phyloP scores from a whole-genome alignment of 164 flowering plant species.

The Macadamia integrifolia region DNA sequence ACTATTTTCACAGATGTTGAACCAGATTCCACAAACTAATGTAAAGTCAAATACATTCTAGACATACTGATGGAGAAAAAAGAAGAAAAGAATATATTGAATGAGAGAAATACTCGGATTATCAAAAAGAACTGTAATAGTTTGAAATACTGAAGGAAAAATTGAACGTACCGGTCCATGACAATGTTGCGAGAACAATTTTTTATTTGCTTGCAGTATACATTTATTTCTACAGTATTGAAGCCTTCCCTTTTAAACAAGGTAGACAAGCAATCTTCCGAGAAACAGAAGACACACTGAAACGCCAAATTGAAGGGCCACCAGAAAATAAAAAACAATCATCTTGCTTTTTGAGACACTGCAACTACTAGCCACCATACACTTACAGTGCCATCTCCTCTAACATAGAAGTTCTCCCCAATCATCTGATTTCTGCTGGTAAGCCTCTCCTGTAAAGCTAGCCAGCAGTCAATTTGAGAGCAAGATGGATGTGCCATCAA shows the following conservation, averaged over 20 bases:
- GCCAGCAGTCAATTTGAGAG: not conserved
- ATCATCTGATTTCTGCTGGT: slow-evolving; percentile 31
- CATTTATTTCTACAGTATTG: slow-evolving; percentile 19
- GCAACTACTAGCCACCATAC: not conserved
- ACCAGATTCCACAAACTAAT: no score
- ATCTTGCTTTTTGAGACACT: not conserved
- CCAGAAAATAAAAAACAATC: slow-evolving; percentile 4
- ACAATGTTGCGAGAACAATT: slow-evolving; percentile 35
- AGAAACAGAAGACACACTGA: slow-evolving; percentile 46
- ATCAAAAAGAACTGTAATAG: no score
- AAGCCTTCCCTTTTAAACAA: slow-evolving; percentile 37
- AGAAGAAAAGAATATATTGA: no score
- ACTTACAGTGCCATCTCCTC: slow-evolving; percentile 59
- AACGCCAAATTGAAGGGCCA: not conserved
- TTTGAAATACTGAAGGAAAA: not conserved
- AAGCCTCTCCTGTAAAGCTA: slow-evolving; percentile 32
- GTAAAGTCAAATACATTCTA: no score
- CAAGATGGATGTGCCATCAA: no score
- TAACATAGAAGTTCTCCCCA: slow-evolving; percentile 37
- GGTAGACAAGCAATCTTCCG: slow-evolving; percentile 33
- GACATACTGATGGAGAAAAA: no score
- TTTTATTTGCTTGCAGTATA: slow-evolving; percentile 35
- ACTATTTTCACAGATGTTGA: no score
- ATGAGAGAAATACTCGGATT: no score
- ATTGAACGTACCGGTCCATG: slow-evolving; percentile 31